Conservation (phyloP, 1,284 basidiomycete species). For the Volvariella volvacea region DNA sequence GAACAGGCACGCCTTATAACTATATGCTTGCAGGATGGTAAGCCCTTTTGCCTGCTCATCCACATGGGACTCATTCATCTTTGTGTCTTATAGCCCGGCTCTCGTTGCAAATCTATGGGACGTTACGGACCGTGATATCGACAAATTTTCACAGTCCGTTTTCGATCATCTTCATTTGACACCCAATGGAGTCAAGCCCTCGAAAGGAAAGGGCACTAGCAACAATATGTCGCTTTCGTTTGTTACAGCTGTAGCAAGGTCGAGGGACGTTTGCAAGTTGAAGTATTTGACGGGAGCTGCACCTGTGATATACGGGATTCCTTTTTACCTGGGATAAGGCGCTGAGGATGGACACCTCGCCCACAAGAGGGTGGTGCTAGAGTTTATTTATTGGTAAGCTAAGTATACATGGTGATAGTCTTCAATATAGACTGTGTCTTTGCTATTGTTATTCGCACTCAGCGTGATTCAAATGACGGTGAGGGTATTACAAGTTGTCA, state of each 20-base stretch:
- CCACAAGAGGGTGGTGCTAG: too few relatives aligned
- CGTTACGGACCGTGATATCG: slow-evolving; percentile 96
- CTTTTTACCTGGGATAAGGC: slow-evolving; percentile 61
- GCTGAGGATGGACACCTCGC: too few relatives aligned
- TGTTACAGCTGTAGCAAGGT: slow-evolving; percentile 74
- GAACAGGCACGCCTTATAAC: slow-evolving; percentile 85
- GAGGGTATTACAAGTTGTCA: too few relatives aligned
- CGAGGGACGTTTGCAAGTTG: slow-evolving; percentile 80
- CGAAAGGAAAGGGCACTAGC: slow-evolving; percentile 10
- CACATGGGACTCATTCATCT: slow-evolving; percentile 3
- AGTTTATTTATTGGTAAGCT: too few relatives aligned
- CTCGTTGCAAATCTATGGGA: slow-evolving; percentile 97
- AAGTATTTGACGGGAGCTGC: slow-evolving; percentile 96
- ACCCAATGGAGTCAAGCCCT: slow-evolving; percentile 18
- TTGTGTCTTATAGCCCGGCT: slow-evolving; percentile 58
- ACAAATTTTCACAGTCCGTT: slow-evolving; percentile 83
- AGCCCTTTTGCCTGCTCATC: slow-evolving; percentile 23
- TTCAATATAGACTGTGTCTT: too few relatives aligned
- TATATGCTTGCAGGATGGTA: slow-evolving; percentile 97
- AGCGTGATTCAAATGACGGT: too few relatives aligned
- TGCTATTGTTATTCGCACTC: too few relatives aligned
- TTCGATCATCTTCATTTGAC: slow-evolving; percentile 70
- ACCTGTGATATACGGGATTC: slow-evolving; percentile 91
- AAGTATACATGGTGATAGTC: too few relatives aligned
- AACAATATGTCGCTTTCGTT: slow-evolving; percentile 41